phyloP scores from a whole-genome alignment of 495 filamentous ascomycete genomes.

The Penicillium salamii region DNA sequence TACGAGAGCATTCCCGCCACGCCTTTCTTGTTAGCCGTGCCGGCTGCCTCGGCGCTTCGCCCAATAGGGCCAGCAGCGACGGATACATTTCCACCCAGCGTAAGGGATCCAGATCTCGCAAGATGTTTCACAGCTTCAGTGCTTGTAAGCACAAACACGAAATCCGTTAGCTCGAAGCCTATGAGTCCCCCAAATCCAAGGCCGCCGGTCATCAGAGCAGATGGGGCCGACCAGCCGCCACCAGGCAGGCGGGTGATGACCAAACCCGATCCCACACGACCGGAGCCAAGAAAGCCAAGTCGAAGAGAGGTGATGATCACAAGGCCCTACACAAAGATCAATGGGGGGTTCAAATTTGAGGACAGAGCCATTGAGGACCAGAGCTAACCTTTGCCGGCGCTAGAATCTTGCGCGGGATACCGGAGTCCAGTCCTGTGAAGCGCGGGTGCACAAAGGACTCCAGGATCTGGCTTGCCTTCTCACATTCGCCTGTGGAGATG shows the following conservation, averaged over 20 bases:
- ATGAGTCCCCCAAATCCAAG: slow-evolving; percentile 1
- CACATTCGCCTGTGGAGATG: slow-evolving; percentile 16
- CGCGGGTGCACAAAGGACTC: slow-evolving; percentile 19
- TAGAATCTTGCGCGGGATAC: slow-evolving; percentile 17
- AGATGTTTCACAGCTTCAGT: neutral
- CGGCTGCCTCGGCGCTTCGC: slow-evolving; percentile 2
- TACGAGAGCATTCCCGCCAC: slow-evolving; percentile 5
- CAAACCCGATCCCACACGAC: no score
- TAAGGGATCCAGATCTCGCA: slow-evolving; percentile 1
- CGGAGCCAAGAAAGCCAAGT: no score
- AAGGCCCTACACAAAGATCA: no score
- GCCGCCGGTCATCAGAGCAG: neutral
- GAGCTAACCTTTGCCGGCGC: slow-evolving; percentile 14
- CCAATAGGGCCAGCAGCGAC: slow-evolving; percentile 1
- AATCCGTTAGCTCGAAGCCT: slow-evolving; percentile 5
- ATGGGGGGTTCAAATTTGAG: no score
- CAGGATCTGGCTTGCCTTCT: slow-evolving; percentile 18
- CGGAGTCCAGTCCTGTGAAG: slow-evolving; percentile 5
- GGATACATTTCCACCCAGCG: slow-evolving; percentile 3
- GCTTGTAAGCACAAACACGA: slow-evolving; percentile 4
- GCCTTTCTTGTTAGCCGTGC: neutral
- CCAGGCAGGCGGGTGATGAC: no score
- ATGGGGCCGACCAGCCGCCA: no score
- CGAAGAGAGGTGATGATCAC: no score
- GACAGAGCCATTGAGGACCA: no score